Evolutionary conservation across 2,329 filamentous ascomycete species (phyloP), one percentile per base, ranked within the genome.

Genomic region (Alternaria viburni): DNA sequence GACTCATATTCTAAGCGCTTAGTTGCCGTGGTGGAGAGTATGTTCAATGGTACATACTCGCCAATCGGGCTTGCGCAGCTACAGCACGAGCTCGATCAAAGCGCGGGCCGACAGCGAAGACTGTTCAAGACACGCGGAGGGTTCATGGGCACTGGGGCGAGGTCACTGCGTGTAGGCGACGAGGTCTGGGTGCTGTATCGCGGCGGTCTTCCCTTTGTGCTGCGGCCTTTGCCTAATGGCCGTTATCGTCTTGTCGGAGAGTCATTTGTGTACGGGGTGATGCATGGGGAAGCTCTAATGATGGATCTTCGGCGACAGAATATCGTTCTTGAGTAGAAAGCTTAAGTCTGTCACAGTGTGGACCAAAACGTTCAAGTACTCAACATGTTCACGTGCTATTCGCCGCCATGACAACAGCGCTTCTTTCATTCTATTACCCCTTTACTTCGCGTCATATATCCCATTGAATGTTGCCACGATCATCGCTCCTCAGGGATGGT

Each of bases 41-140:
- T 74, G 69, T 75, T 75, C 65, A 69, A 71, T 23, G 73, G 70
- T n/a, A 70, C 68, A 0, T 75, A 75, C 49, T 69, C 70, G 19
- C 69, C 73, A n/a, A 71, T 75, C 17, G 69, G 67, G 3, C 63
- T 74, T 15, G 65, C 70, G 11, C 69, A 75, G 26, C 54, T 75
- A 5, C 72, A 75, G n/a, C 71, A 75, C 30, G 71, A 75, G 45
- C 65, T 74, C 13, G 71, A 75, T 46, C 65, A 71, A n/a, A 65
- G 69, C 26, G 68, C 67, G 2, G 71, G 67, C 5, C 74, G 59
- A 12, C 67, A 64, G 47, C 67, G 73, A 6, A 59, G 69, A 11
- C 58, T 75, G 1, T 76, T 75, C 61, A 66, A 54, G 49, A 76
- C 72, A 3, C 43, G 51, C 10, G 17, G 46, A 23, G 62, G 69